Conservation (phyloP, 176 grass and related monocot genomes). For the Dactylis glomerata region DNA sequence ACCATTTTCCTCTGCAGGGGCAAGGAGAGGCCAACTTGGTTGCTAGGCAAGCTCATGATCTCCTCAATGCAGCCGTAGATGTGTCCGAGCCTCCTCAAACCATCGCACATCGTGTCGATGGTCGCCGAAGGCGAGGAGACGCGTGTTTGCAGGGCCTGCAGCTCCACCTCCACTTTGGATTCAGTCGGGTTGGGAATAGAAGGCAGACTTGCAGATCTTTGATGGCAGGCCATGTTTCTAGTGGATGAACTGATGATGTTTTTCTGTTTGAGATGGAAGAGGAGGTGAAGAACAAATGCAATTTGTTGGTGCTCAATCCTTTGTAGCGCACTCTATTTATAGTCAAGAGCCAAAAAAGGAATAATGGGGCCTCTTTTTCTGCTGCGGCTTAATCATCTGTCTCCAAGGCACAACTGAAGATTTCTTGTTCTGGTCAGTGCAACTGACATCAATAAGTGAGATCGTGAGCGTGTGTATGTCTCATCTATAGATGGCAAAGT, state of each 20-base stretch:
- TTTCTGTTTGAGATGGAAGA: constrained; percentile 14
- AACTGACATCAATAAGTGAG: constrained; percentile 24
- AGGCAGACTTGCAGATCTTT: constrained; percentile 46
- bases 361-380: neutral
- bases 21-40: constrained; percentile 29
- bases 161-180: constrained; percentile 36
- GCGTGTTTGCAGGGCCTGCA: constrained; percentile 1
- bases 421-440: neutral
- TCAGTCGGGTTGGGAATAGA: constrained; percentile 9
- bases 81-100: constrained; percentile 20
- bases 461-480: neutral
- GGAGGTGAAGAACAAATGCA: neutral
- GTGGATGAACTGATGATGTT: neutral
- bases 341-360: neutral
- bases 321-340: constrained; percentile 12
- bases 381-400: neutral
- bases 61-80: constrained; percentile 30
- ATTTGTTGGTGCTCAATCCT: constrained; percentile 9
- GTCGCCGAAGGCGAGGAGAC: neutral
- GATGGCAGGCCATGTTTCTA: constrained; percentile 47
- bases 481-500: neutral
- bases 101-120: neutral
- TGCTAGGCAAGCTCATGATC: constrained; percentile 39
- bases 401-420: no score
- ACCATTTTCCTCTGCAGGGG: constrained; percentile 19